Conservation (phyloP, 1,284 basidiomycete genomes). For the Ustilago hordei region DNA sequence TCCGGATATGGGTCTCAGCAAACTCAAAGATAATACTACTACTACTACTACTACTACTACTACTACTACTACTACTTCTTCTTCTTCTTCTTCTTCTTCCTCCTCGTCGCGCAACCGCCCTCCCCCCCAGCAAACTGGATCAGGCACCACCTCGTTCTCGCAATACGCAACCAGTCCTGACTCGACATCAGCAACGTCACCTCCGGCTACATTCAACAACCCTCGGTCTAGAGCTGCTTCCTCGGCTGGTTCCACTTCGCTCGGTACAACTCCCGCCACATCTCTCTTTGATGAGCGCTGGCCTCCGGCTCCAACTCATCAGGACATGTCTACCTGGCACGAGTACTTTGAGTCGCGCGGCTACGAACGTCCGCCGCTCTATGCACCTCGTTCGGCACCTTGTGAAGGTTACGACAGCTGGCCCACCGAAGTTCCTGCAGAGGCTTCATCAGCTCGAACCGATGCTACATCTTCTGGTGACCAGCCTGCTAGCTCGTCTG, state of each 20-base stretch:
- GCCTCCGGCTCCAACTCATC: slow-evolving; percentile 18
- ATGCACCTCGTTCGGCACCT: slow-evolving; percentile 48
- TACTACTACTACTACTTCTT: too few relatives aligned
- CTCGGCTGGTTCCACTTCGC: slow-evolving; percentile 9
- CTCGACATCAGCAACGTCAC: slow-evolving; percentile 16
- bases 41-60: too few relatives aligned
- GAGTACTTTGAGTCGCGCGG: slow-evolving; percentile 40
- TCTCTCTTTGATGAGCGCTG: slow-evolving; percentile 19
- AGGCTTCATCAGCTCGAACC: background rate
- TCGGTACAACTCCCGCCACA: slow-evolving; percentile 2
- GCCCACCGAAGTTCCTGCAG: slow-evolving; percentile 26
- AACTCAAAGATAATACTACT: slow-evolving; percentile 11
- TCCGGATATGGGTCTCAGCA: slow-evolving; percentile 32
- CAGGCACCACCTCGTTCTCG: slow-evolving; percentile 37
- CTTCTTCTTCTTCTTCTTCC: background rate
- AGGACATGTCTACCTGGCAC: slow-evolving; percentile 40
- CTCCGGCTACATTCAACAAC: slow-evolving; percentile 10
- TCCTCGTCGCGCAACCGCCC: slow-evolving; percentile 27
- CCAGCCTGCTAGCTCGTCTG: background rate
- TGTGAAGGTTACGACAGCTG: slow-evolving; percentile 40
- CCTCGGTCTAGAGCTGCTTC: slow-evolving; percentile 10
- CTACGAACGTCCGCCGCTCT: slow-evolving; percentile 42
- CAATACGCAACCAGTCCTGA: slow-evolving; percentile 26
- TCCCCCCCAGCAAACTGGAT: slow-evolving; percentile 38
- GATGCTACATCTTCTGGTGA: background rate